These are phyloP conservation scores for Ophiostoma novo-ulmi DNA, from an alignment of 2,329 filamentous ascomycete species.

Conservation along the genomic window DNA sequence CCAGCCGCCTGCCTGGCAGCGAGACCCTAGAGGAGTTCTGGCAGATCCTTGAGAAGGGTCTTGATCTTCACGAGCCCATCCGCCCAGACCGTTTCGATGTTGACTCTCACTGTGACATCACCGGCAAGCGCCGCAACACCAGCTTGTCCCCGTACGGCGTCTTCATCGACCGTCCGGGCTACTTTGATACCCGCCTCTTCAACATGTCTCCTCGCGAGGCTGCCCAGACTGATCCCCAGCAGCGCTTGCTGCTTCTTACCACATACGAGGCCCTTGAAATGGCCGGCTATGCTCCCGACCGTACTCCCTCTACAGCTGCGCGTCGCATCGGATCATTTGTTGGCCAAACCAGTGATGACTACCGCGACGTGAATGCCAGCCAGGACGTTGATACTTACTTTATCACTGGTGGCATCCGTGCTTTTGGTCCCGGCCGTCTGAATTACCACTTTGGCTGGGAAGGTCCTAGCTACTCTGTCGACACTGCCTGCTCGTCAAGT, in stretches of 20 bases:
- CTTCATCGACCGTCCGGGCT: constrained; percentile 67
- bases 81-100: constrained; percentile 70
- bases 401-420: constrained; percentile 42
- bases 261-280: constrained; percentile 79
- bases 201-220: constrained; percentile 76
- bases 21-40: constrained; percentile 67
- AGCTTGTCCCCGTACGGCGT: constrained; percentile 73
- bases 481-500: constrained; percentile 75
- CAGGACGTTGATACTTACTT: constrained; percentile 61
- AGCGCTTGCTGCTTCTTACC: constrained; percentile 67
- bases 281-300: constrained; percentile 69
- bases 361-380: constrained; percentile 67
- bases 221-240: constrained; percentile 74
- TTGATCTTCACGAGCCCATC: constrained; percentile 65
- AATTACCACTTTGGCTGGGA: constrained; percentile 74
- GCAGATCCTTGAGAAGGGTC: constrained; percentile 67
- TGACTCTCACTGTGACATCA: constrained; percentile 64
- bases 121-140: constrained; percentile 69
- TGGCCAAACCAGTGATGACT: constrained; percentile 70
- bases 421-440: constrained; percentile 53
- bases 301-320: constrained; percentile 63
- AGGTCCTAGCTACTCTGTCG: constrained; percentile 65
- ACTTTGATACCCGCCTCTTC: constrained; percentile 78
- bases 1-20: constrained; percentile 70
- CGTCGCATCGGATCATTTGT: constrained; percentile 66